These are phyloP conservation scores for Globisporangium iwayamae DNA, from an alignment of 352 stramenopile species.

Conservation along the genomic window DNA sequence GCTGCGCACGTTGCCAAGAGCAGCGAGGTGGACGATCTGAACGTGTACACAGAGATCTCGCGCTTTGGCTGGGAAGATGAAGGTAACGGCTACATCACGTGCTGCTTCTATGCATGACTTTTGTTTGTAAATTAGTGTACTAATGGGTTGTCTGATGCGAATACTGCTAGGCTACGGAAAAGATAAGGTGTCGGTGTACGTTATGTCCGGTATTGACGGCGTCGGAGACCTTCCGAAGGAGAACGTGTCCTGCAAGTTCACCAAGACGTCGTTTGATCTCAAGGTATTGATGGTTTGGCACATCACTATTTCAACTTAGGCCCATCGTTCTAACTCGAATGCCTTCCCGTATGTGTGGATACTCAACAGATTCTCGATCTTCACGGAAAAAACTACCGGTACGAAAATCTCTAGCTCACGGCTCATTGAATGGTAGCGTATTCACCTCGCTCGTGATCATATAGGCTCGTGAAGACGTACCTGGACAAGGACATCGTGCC, in stretches of 20 bases:
- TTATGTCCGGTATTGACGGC: slow-evolving; percentile 81
- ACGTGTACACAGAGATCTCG: slow-evolving; percentile 78
- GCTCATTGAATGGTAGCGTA: too few relatives aligned
- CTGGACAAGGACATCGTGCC: slow-evolving; percentile 84
- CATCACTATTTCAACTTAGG: background rate
- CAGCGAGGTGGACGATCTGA: slow-evolving; percentile 30
- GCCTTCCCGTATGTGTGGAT: background rate
- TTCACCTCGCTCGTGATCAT: background rate
- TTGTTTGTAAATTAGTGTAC: background rate
- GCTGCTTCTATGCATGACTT: background rate
- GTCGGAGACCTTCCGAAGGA: slow-evolving; percentile 72
- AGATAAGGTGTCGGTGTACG: slow-evolving; percentile 74
- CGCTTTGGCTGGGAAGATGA: slow-evolving; percentile 88
- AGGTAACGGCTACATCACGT: slow-evolving; percentile 19
- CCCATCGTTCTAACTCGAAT: background rate
- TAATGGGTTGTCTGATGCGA: background rate
- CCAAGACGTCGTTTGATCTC: slow-evolving; percentile 79
- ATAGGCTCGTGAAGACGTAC: slow-evolving; percentile 64
- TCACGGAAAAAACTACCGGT: slow-evolving; percentile 72
- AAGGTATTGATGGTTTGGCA: slow-evolving; percentile 35
- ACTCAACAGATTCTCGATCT: slow-evolving; percentile 50
- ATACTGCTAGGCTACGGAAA: slow-evolving; percentile 66
- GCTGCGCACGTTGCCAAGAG: slow-evolving; percentile 19
- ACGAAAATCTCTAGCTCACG: too few relatives aligned
- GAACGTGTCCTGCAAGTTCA: slow-evolving; percentile 73